These are phyloP conservation scores for Cryptosporidium tyzzeri DNA, from an alignment of 169 alveolate genomes.

Conservation along the genomic window DNA sequence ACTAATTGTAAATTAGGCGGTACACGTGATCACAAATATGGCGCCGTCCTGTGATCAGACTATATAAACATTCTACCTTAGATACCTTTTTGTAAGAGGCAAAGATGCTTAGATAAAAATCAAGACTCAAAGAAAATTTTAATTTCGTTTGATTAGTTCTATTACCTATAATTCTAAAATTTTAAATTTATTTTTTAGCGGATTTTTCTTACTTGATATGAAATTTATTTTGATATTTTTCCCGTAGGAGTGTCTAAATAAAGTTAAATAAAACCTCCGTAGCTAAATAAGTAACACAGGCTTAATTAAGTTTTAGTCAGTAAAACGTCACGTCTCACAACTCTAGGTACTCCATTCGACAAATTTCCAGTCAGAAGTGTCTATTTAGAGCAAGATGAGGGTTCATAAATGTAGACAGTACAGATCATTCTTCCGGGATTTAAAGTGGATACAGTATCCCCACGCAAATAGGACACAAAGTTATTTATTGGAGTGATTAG, in stretches of 20 bases:
- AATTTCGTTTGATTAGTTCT: background rate
- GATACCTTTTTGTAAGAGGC: background rate
- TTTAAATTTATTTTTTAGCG: background rate
- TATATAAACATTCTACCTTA: no score
- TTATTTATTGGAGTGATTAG: constrained; percentile 72
- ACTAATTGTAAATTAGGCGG: background rate
- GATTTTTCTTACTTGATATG: background rate
- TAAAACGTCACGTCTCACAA: constrained; percentile 64
- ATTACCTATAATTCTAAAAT: background rate
- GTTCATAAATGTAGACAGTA: constrained; percentile 57
- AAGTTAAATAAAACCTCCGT: background rate
- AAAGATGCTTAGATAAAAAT: background rate
- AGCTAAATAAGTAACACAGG: background rate
- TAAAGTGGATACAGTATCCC: constrained; percentile 75
- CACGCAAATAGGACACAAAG: constrained; percentile 61
- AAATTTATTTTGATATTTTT: background rate
- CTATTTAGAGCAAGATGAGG: constrained; percentile 40
- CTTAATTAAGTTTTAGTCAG: constrained; percentile 3
- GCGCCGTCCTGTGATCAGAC: background rate
- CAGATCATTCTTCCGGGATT: constrained; percentile 29
- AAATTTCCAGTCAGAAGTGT: constrained; percentile 73
- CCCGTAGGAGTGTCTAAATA: background rate
- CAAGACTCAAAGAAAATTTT: no score
- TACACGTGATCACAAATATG: background rate
- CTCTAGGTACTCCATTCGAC: constrained; percentile 60